phyloP scores from a whole-genome alignment of 106 monocot species.

The Iris macrosiphon region DNA sequence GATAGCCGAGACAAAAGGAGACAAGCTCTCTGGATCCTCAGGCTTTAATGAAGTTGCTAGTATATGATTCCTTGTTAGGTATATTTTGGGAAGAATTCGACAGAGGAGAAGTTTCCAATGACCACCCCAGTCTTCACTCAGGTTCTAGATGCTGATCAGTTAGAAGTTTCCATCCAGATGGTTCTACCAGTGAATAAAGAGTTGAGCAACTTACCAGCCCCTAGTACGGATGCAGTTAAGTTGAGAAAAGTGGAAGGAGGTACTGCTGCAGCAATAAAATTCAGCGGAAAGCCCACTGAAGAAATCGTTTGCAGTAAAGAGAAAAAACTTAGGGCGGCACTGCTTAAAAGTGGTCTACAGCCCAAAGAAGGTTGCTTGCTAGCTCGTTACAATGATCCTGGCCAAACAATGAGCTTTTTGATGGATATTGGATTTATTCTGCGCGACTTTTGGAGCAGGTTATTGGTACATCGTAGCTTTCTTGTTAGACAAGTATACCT shows the following conservation, averaged over 20 bases:
- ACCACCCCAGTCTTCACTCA: slow-evolving; percentile 88
- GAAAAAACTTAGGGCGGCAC: slow-evolving; percentile 33
- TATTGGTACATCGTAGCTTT: too few species aligned
- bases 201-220: slow-evolving; percentile 57
- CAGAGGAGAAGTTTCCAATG: slow-evolving; percentile 83
- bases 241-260: slow-evolving; percentile 60
- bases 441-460: too few species aligned
- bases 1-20: slow-evolving; percentile 72
- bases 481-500: too few species aligned
- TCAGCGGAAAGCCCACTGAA: slow-evolving; percentile 72
- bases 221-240: slow-evolving; percentile 36
- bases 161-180: slow-evolving; percentile 76
- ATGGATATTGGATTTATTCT: too few species aligned
- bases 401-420: slow-evolving; percentile 66
- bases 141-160: slow-evolving; percentile 36
- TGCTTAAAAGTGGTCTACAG: slow-evolving; percentile 53
- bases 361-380: slow-evolving; percentile 66
- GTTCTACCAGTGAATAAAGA: slow-evolving; percentile 66
- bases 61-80: too few species aligned
- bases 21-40: slow-evolving; percentile 71
- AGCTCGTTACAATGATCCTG: slow-evolving; percentile 95
- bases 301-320: slow-evolving; percentile 48
- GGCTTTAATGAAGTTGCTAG: slow-evolving; percentile 87
- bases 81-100: slow-evolving; percentile 97
- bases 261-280: slow-evolving; percentile 56